Base-by-base conservation (phyloP, 257 asterid species). In the Nemophila menziesii region DNA sequence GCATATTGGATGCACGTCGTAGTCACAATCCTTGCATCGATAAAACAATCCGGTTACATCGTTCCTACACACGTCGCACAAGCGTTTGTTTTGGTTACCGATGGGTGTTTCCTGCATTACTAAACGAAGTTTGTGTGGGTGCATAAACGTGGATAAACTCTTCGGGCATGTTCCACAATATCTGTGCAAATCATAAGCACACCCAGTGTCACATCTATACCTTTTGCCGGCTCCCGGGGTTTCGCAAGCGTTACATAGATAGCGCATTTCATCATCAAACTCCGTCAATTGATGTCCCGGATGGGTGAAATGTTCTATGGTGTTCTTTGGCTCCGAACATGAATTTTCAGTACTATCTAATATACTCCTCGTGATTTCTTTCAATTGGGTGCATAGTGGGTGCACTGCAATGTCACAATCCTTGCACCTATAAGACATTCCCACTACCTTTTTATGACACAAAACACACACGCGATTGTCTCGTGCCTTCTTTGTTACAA, bases 111-210 rank as follows among this genome's bases (percentile, higher is more conserved):
- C 19, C 11, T 22, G 45, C 23, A 40, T 40, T 4, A 40, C 10
- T 20, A 40, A 16, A 17, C 23, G 16, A 4, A 40, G 45, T 12
- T 40, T 14, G 23, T 73, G 80, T 9, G 6, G 55, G 56, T 73
- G 77, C 68, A 68, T 62, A 61, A 39, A 58, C 22, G 63, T 24
- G 45, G 70, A 9, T 41, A 65, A 68, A 22, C 34, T 20, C 0
- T 38, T 36, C 0, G 80, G 80, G 57, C 84, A 75, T 17, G 70
- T 75, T 8, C 54, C 67, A 22, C 77, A 75, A 43, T 56, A 68
- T 18, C 68, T 72, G 26, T 75, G 79, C 39, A 75, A 0, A 63
- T 75, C 66, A 46, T 71, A 75, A 23, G 67, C 56, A 45, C 84
- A 75, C 1, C 38, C 44, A 20, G 39, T 6, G n/a, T n/a, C n/a